Percentiles rank a stretch among this genome's conserved stretches.
Evolutionary conservation across 371 early-diverging fungal species (phyloP).

Genomic region (Circinella minor): DNA sequence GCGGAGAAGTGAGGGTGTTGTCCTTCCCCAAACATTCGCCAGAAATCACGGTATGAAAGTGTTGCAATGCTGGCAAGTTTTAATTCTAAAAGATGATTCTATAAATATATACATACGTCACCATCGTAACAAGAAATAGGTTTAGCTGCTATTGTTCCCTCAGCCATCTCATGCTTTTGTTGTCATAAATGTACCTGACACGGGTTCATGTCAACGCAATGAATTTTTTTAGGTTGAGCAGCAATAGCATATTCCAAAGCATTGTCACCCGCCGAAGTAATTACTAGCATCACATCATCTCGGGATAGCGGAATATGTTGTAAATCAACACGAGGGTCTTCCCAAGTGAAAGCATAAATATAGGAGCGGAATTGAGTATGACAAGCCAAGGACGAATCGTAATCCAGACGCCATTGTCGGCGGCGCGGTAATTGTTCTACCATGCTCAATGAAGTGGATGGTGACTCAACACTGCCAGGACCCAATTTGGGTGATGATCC

Average conservation of each 20-base stretch:
- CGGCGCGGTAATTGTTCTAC: conserved; percentile 22
- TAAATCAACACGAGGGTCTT: conserved; percentile 82
- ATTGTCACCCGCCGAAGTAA: conserved; percentile 88
- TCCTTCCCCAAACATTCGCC: conserved; percentile 87
- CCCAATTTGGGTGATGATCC: conserved; percentile 7
- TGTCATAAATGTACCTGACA: conserved; percentile 63
- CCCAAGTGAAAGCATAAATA: conserved; percentile 90
- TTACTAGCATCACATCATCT: conserved; percentile 79
- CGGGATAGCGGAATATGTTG: conserved; percentile 67
- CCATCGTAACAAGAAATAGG: no score
- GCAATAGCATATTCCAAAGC: conserved; percentile 81
- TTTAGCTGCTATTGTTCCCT: no score
- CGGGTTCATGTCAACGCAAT: conserved; percentile 89
- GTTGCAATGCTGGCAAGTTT: conserved; percentile 75
- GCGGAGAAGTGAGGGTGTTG: conserved; percentile 61
- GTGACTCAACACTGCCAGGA: no score
- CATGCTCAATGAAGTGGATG: not conserved
- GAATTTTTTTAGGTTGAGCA: conserved; percentile 71
- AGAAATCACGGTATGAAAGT: conserved; percentile 71
- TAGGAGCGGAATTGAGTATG: conserved; percentile 82
- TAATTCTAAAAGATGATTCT: conserved; percentile 83
- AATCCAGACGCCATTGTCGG: conserved; percentile 70
- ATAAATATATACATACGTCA: not conserved
- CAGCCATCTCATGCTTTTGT: not conserved
- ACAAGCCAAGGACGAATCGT: conserved; percentile 65